Base-by-base conservation (phyloP, 2,329 filamentous ascomycete genomes). In the Botrytis sinoallii region DNA sequence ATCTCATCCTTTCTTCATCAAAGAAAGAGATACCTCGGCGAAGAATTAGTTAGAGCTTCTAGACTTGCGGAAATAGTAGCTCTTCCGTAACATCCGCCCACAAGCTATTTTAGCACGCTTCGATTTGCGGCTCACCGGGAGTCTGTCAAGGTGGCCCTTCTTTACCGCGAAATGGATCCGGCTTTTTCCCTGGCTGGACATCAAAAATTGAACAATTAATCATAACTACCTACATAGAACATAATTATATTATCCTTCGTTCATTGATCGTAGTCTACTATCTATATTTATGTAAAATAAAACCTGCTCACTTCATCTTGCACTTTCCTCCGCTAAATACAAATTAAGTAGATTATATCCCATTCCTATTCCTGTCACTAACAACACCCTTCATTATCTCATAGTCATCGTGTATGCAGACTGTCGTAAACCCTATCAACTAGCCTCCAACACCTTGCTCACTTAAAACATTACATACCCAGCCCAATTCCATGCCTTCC, bases 241-340 rank as follows among this genome's bases (percentile, higher is more conserved):
- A 8, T 8, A 16, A 40, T 40, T 16, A 61, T 40, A 42, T 42
- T n/a, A 10, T n/a, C 20, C 25, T n/a, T 63, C 60, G 25, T 42
- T 38, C 38, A 42, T 18, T n/a, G 7, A n/a, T 44, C 16, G 25
- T 9, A 42, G 25, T 68, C 46, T 55, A 55, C 40, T 22, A n/a
- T 68, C 65, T 68, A 68, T 57, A n/a, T 68, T 42, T 16, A 57
- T 68, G 2, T 29, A 32, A 68, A 68, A 57, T 42, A 25, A 57
- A 35, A 40, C 32, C 10, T 38, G 10, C 32, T 32, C n/a, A 9
- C 20, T 32, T 20, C 38, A 44, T 64, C 60, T 14, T n/a, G 22
- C 40, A 29, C 14, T 44, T 42, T 18, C 35, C 16, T n/a, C 64
- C 16, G 25, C 48, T 68, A 68, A 42, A 57, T 68, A 68, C 66